These are phyloP conservation scores for Entomortierella chlamydospora DNA, from an alignment of 192 early-diverging fungal genomes.

Conservation along the genomic window DNA sequence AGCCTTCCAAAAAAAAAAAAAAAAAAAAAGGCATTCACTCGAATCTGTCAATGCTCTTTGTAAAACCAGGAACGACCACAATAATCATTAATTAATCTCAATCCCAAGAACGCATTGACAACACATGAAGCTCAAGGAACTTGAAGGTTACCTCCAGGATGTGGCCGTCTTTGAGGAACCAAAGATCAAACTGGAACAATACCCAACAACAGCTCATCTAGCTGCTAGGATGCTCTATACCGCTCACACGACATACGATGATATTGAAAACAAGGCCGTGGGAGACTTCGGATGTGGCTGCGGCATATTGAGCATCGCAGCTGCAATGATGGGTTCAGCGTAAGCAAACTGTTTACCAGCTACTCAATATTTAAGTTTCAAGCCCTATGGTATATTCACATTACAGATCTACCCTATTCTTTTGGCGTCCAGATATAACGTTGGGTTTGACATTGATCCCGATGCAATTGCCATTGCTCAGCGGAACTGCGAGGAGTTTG, in stretches of 20 bases:
- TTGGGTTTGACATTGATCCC: conserved; percentile 79
- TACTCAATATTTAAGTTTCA: neutral
- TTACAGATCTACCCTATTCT: neutral
- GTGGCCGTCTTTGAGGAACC: conserved; percentile 72
- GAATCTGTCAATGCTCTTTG: neutral
- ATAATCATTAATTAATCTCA: too few relatives aligned
- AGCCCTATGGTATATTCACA: neutral
- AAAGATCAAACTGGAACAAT: conserved; percentile 84
- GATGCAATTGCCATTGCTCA: conserved; percentile 77
- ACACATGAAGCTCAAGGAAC: conserved; percentile 78
- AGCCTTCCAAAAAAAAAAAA: neutral
- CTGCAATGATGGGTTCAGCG: conserved; percentile 27
- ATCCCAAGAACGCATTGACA: neutral
- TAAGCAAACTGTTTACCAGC: neutral
- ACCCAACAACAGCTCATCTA: conserved; percentile 80
- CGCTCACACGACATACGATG: conserved; percentile 75
- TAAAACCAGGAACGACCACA: too few relatives aligned
- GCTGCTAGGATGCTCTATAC: conserved; percentile 83
- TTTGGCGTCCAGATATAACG: conserved; percentile 51
- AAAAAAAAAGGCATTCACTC: neutral
- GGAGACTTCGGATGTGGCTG: conserved; percentile 85
- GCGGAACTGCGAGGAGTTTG: conserved; percentile 73
- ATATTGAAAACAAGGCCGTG: conserved; percentile 77
- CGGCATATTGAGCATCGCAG: conserved; percentile 71
- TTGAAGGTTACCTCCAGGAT: conserved; percentile 74